These are phyloP conservation scores for Paramecium biaurelia DNA, from an alignment of 73 alveolate genomes.

Conservation along the genomic window DNA sequence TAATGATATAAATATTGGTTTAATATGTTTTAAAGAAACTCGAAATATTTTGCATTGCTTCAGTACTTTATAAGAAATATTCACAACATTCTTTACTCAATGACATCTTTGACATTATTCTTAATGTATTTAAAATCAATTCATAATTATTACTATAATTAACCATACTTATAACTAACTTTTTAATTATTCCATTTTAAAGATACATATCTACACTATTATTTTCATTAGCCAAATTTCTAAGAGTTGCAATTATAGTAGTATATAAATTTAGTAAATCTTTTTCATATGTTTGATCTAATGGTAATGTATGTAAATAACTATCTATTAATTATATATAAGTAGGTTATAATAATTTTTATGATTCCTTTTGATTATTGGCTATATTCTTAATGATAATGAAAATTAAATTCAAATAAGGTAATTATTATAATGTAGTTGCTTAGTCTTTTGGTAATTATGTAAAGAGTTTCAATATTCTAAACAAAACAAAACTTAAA, in stretches of 20 bases:
- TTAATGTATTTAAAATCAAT: conserved; percentile 54
- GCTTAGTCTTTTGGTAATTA: not conserved
- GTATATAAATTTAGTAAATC: conserved; percentile 20
- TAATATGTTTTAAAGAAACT: conserved; percentile 46
- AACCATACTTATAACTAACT: conserved; percentile 34
- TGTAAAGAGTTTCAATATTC: not conserved
- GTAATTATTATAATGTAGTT: not conserved
- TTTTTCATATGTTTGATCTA: conserved; percentile 10
- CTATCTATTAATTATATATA: not conserved
- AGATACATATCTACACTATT: conserved; percentile 37
- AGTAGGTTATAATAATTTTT: conserved; percentile 7
- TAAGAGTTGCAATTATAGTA: conserved; percentile 35
- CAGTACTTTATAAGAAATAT: conserved; percentile 4
- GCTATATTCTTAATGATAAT: not conserved
- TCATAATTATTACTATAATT: conserved; percentile 51
- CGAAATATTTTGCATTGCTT: conserved; percentile 49
- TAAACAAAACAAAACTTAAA: not conserved
- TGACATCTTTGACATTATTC: conserved; percentile 61
- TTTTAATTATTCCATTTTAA: conserved; percentile 50
- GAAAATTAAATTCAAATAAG: not conserved
- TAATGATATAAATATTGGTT: conserved; percentile 52
- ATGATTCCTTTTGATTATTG: not conserved
- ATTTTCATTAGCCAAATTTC: conserved; percentile 50
- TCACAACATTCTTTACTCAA: conserved; percentile 54
- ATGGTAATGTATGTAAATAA: not conserved